A percentile compares a stretch with the other conserved stretches of the same genome.
Evolutionary conservation across 2,329 filamentous ascomycete species (phyloP).

Genomic region (Cercospora sp.): DNA sequence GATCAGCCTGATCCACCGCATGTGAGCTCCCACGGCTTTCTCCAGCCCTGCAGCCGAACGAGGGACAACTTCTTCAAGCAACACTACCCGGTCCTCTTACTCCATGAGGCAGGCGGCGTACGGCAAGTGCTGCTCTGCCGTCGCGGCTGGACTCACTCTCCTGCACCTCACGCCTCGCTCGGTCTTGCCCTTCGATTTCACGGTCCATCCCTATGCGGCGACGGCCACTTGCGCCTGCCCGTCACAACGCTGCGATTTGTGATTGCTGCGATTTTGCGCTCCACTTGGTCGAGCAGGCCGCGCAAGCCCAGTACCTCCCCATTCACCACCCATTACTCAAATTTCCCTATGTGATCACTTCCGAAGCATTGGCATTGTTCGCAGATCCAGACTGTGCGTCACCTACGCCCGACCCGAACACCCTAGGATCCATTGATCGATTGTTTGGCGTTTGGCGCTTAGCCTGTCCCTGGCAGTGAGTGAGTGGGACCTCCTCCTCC

Average conservation of each 20-base stretch:
- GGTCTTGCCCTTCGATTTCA: background rate
- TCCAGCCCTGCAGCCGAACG: constrained; percentile 2
- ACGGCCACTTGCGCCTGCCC: background rate
- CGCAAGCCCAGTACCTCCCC: background rate
- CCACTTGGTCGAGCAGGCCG: constrained; percentile 1
- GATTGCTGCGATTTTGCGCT: background rate
- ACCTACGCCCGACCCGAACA: background rate
- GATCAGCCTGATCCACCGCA: background rate
- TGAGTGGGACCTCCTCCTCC: background rate
- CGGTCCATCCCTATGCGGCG: background rate
- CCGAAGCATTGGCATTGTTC: background rate
- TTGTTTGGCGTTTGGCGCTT: background rate
- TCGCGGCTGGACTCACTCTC: background rate
- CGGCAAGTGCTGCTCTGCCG: background rate
- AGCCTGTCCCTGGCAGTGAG: background rate
- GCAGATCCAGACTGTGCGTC: background rate
- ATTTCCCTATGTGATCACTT: background rate
- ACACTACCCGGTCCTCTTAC: constrained; percentile 1
- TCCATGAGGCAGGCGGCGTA: constrained; percentile 4
- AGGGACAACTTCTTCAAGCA: background rate
- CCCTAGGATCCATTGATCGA: constrained; percentile 4
- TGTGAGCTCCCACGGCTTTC: background rate
- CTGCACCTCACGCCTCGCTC: background rate
- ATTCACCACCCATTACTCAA: background rate
- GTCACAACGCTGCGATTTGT: background rate